Conservation (phyloP, 2,329 filamentous ascomycete genomes). For the Clathrospora elynae region DNA sequence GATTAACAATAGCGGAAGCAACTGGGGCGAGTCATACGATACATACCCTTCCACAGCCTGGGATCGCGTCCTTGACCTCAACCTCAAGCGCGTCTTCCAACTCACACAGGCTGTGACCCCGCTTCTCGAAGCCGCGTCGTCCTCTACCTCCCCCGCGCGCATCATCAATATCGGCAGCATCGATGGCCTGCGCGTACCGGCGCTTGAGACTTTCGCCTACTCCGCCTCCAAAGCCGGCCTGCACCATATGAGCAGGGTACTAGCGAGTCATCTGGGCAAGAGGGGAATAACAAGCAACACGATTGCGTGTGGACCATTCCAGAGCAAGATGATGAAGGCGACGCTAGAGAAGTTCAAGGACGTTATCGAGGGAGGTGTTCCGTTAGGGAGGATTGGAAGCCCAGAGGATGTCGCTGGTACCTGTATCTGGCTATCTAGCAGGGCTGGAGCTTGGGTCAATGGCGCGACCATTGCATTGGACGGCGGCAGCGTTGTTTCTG, state of each 20-base stretch:
- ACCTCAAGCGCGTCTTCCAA: constrained; percentile 70
- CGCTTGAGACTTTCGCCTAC: constrained; percentile 65
- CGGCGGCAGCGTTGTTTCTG: constrained; percentile 46
- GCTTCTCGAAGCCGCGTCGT: constrained; percentile 61
- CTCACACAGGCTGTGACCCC: constrained; percentile 67
- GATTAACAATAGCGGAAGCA: constrained; percentile 69
- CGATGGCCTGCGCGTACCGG: constrained; percentile 65
- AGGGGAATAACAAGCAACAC: constrained; percentile 68
- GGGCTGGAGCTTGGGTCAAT: constrained; percentile 61
- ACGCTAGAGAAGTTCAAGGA: constrained; percentile 66
- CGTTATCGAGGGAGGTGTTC: constrained; percentile 63
- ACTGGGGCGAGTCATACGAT: constrained; percentile 67
- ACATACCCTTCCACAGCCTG: constrained; percentile 60
- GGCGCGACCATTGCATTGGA: constrained; percentile 52
- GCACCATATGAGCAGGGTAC: constrained; percentile 67
- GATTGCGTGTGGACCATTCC: constrained; percentile 72
- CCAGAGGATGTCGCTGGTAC: constrained; percentile 73
- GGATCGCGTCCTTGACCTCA: constrained; percentile 63
- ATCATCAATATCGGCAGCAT: constrained; percentile 70
- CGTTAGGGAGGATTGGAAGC: constrained; percentile 68
- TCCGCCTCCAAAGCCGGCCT: constrained; percentile 66
- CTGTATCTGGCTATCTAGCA: constrained; percentile 71
- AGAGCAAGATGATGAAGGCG: constrained; percentile 74
- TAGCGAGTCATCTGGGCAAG: constrained; percentile 66
- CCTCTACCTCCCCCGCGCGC: constrained; percentile 56